A percentile compares a stretch with the other conserved stretches of the same genome.
Evolutionary conservation across 257 asterid species (phyloP).

Genomic region (Petunia axillaris): DNA sequence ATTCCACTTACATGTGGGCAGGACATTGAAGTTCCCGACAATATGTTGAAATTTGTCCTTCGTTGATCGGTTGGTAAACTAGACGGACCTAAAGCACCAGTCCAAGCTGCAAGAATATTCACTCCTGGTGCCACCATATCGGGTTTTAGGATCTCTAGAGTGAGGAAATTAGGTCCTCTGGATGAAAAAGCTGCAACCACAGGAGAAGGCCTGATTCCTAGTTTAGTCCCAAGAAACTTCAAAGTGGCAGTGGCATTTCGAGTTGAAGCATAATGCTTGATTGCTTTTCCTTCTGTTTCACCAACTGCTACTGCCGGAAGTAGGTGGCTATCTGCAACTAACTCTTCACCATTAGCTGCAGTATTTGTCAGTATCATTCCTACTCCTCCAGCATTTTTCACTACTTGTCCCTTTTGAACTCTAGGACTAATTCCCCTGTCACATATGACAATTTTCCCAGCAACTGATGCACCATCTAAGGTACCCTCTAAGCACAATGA

Average conservation of each 20-base stretch:
- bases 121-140: slow-evolving; percentile 93
- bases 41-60: slow-evolving; percentile 69
- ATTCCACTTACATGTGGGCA: slow-evolving; percentile 94
- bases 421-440: slow-evolving; percentile 90
- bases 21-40: slow-evolving; percentile 96
- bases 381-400: slow-evolving; percentile 84
- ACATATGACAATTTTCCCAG: slow-evolving; percentile 85
- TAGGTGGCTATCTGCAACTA: slow-evolving; percentile 88
- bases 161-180: slow-evolving; percentile 78
- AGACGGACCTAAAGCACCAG: slow-evolving; percentile 76
- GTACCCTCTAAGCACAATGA: slow-evolving; percentile 91
- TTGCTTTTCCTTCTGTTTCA: slow-evolving; percentile 54
- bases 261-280: slow-evolving; percentile 54
- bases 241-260: slow-evolving; percentile 60
- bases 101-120: slow-evolving; percentile 94
- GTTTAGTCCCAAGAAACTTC: slow-evolving; percentile 69
- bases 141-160: slow-evolving; percentile 78
- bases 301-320: slow-evolving; percentile 90
- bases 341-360: slow-evolving; percentile 78
- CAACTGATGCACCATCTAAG: slow-evolving; percentile 54
- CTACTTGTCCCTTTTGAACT: slow-evolving; percentile 91
- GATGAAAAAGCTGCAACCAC: slow-evolving; percentile 96
- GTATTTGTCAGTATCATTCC: slow-evolving; percentile 87
- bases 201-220: slow-evolving; percentile 72
- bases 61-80: slow-evolving; percentile 75